Evolutionary conservation across 306 rosid genomes (phyloP).

Genomic region (Malus orientalis): DNA sequence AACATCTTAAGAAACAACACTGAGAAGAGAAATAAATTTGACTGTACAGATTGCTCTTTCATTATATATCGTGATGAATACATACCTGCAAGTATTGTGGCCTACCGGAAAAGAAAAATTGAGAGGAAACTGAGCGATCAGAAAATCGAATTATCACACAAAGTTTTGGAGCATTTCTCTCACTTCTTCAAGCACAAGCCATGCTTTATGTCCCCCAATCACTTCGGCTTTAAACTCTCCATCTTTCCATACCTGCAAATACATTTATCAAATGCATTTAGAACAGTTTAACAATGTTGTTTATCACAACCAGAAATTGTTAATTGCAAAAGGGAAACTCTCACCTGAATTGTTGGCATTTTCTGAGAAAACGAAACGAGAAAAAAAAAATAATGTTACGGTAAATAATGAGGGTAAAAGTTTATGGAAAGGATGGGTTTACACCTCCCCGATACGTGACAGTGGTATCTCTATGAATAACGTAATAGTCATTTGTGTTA

Average conservation of each 20-base stretch:
- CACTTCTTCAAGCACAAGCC: constrained; percentile 87
- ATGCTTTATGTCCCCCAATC: constrained; percentile 79
- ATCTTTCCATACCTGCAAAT: constrained; percentile 79
- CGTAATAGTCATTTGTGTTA: background rate
- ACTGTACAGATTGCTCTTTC: background rate
- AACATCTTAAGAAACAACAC: background rate
- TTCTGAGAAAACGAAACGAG: constrained; percentile 43
- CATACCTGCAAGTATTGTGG: background rate
- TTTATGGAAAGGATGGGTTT: background rate
- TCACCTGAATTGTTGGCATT: constrained; percentile 97
- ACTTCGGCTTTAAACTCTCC: constrained; percentile 88
- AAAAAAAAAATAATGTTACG: background rate
- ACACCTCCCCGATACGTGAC: background rate
- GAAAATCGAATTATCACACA: background rate
- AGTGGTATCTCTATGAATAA: background rate
- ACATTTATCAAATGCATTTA: background rate
- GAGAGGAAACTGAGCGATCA: background rate
- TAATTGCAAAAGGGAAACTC: background rate
- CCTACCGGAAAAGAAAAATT: background rate
- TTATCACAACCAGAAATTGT: background rate
- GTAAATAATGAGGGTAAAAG: background rate
- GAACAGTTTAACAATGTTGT: background rate
- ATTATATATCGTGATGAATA: background rate
- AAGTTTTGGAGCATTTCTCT: constrained; percentile 63
- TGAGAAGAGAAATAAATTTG: background rate